Conservation (phyloP, 257 asterid genomes). For the Jaltomata sinuosa region DNA sequence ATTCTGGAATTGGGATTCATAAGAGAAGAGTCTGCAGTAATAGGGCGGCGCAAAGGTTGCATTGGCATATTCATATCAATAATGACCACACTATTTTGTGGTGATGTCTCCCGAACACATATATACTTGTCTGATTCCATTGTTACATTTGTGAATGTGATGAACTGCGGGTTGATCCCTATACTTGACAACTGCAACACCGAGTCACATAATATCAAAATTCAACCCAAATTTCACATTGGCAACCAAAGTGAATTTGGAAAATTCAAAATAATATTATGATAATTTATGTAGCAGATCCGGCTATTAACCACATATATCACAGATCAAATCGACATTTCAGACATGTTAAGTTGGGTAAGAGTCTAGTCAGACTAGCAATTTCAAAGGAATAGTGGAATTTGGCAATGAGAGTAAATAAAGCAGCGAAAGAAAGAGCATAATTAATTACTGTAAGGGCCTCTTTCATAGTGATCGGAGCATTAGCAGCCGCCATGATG, state of each 20-base stretch:
- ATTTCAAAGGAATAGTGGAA: background rate
- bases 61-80: slow-evolving; percentile 93
- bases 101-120: slow-evolving; percentile 97
- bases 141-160: slow-evolving; percentile 87
- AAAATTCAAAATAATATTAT: background rate
- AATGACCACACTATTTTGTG: slow-evolving; percentile 91
- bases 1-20: slow-evolving; percentile 91
- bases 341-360: background rate
- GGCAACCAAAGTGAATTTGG: background rate
- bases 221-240: slow-evolving; percentile 12
- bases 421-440: background rate
- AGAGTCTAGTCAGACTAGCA: background rate
- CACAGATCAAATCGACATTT: background rate
- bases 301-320: slow-evolving; percentile 11
- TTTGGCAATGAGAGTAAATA: background rate
- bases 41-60: slow-evolving; percentile 97
- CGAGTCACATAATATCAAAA: slow-evolving; percentile 19
- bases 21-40: slow-evolving; percentile 97
- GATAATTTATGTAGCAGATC: slow-evolving; percentile 22
- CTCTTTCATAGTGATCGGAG: slow-evolving; percentile 98
- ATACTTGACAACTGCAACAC: slow-evolving; percentile 83
- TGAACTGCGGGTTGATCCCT: slow-evolving; percentile 91
- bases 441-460: slow-evolving; percentile 1
- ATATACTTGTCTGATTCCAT: slow-evolving; percentile 99
- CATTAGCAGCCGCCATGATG: slow-evolving; percentile 97